Evolutionary conservation across 2,329 filamentous ascomycete genomes (phyloP).

Genomic region (Fusarium mexicanum): DNA sequence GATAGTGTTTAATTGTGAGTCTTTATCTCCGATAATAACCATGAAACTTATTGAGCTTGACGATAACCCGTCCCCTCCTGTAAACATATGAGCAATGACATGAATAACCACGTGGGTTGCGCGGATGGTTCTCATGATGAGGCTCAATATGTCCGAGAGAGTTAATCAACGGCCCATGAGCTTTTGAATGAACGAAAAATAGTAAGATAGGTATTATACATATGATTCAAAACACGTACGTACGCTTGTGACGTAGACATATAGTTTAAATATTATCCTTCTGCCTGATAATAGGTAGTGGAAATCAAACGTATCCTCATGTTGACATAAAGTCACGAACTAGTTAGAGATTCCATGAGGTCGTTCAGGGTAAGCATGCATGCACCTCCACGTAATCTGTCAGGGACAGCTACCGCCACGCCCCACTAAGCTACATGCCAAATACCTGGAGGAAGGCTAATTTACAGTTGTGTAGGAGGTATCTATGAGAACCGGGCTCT

Average conservation of each 20-base stretch:
- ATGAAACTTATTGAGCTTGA: not conserved
- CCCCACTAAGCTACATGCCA: not conserved
- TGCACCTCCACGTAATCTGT: constrained; percentile 33
- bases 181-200: not conserved
- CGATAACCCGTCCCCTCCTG: not conserved
- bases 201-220: not conserved
- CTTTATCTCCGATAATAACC: too few relatives aligned
- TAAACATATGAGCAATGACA: not conserved
- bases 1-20: too few relatives aligned
- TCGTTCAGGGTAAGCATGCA: constrained; percentile 20
- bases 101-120: not conserved
- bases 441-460: not conserved
- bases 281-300: not conserved
- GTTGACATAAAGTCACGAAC: not conserved
- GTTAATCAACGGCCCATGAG: not conserved
- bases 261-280: not conserved
- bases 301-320: not conserved
- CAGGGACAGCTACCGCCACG: constrained; percentile 16
- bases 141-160: not conserved
- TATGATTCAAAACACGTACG: not conserved
- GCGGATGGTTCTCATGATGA: constrained; percentile 12
- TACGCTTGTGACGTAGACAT: not conserved
- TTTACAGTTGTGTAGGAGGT: not conserved
- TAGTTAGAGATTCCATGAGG: not conserved
- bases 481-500: not conserved